Evolutionary conservation across 225 moss, liverwort and hornwort genomes (phyloP), one percentile per base, ranked within the genome.

Genomic region (Pseudisothecium myosuroides): DNA sequence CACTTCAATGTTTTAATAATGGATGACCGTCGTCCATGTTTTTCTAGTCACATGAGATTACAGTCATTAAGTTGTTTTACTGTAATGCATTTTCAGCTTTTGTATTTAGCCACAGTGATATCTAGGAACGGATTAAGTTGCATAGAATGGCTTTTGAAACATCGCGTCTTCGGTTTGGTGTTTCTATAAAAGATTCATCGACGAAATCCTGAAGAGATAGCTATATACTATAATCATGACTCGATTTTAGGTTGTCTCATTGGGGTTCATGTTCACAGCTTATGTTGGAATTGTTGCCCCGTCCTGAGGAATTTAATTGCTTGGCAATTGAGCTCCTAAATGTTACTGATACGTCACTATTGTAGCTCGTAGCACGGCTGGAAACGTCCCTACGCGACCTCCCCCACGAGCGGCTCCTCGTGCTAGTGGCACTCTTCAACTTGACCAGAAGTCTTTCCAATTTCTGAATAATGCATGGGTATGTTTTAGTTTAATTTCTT

Each of bases 401-500:
- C 62, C 90, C 80, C 55, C 90, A 68, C 90, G 89, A 80, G 87
- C 94, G 76, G 39, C 90, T 87, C 90, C 93, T 88, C 91, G 82
- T 85, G 68, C 92, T 71, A 91, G 76, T 93, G 96, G 96, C 90
- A 80, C 83, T 58, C 86, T 93, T 81, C 92, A 94, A 91, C 83
- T 97, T 90, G 96, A 97, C 87, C 96, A 93, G 59, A 93, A 94
- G 80, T 91, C 96, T 83, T 96, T 99, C 84, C 97, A 99, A 83
- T 95, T 99, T 91, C 89, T 99, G 90, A 95, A 94, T 87, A 97
- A 99, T 88, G 96, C 98, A 78, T 97, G 96, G 97, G 98, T 98
- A 95, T 83, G 79, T 94, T 85, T 14, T 58, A 50, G 29, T 69
- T 77, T 64, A 49, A 43, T 90, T 85, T 62, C 9, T 37, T 69